Percentiles rank a stretch among this genome's conserved stretches.
phyloP scores from a whole-genome alignment of 768 basidiomycete genomes.

The Mycena capillaripes region DNA sequence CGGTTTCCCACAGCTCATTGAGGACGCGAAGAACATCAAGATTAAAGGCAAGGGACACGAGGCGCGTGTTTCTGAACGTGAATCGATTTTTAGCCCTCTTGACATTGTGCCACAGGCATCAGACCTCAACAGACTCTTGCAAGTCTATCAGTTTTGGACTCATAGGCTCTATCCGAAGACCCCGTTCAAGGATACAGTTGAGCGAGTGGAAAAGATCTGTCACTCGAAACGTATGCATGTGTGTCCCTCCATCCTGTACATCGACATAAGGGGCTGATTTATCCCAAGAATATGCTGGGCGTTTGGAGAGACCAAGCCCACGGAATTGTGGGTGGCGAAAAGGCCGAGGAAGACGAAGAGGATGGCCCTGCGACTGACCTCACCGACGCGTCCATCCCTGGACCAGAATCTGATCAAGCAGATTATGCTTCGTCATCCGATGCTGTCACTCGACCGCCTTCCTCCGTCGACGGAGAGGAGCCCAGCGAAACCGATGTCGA shows the following conservation, averaged over 20 bases:
- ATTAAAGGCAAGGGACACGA: conserved; percentile 94
- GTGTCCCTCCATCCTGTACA: conserved; percentile 41
- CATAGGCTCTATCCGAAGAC: conserved; percentile 93
- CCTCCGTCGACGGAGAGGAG: conserved; percentile 56
- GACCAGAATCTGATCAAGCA: conserved; percentile 43
- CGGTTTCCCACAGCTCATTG: conserved; percentile 87
- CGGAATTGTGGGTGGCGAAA: conserved; percentile 43
- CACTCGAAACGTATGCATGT: conserved; percentile 91
- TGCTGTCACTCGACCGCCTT: conserved; percentile 54
- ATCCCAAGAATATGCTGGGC: conserved; percentile 72
- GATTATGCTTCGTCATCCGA: conserved; percentile 51
- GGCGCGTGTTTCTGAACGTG: conserved; percentile 57
- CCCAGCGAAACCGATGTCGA: not conserved
- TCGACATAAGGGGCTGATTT: conserved; percentile 8
- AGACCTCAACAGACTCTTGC: conserved; percentile 86
- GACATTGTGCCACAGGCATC: conserved; percentile 63
- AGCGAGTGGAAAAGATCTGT: conserved; percentile 90
- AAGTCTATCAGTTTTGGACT: conserved; percentile 94
- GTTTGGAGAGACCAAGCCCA: conserved; percentile 83
- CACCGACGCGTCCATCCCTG: conserved; percentile 29
- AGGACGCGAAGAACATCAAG: conserved; percentile 83
- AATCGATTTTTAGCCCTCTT: not conserved
- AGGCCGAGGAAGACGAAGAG: conserved; percentile 41
- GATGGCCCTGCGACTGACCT: conserved; percentile 38
- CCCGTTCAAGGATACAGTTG: conserved; percentile 88